phyloP scores from a whole-genome alignment of 106 monocot species.

The Dendrobium huoshanense region DNA sequence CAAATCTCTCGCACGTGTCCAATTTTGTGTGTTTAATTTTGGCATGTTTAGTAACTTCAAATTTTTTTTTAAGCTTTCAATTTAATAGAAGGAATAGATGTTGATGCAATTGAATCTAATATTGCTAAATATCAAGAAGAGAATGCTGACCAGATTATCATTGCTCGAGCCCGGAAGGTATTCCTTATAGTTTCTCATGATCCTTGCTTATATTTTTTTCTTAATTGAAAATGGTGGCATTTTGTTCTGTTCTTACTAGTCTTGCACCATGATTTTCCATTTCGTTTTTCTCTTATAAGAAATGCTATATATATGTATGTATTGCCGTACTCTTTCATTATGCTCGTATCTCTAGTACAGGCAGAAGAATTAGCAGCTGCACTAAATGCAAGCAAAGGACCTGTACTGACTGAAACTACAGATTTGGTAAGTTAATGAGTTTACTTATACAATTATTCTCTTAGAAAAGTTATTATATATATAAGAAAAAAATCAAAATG shows the following conservation, averaged over 20 bases:
- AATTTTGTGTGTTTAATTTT: background rate
- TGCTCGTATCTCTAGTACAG: constrained; percentile 18
- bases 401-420: constrained; percentile 29
- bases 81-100: constrained; percentile 80
- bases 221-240: background rate
- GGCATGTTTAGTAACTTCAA: background rate
- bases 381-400: constrained; percentile 54
- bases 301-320: background rate
- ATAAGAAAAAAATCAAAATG: background rate
- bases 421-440: constrained; percentile 40
- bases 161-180: constrained; percentile 82
- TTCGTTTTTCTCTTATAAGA: background rate
- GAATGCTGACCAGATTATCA: constrained; percentile 88
- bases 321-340: background rate
- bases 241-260: background rate
- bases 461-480: background rate
- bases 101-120: constrained; percentile 72
- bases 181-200: background rate
- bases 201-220: background rate
- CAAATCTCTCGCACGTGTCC: background rate
- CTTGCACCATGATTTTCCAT: background rate
- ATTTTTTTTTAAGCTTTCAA: constrained; percentile 49
- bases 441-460: background rate
- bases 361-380: constrained; percentile 92
- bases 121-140: constrained; percentile 81